Conservation (phyloP, 345 rosid species). For the Dipteronia sinensis region DNA sequence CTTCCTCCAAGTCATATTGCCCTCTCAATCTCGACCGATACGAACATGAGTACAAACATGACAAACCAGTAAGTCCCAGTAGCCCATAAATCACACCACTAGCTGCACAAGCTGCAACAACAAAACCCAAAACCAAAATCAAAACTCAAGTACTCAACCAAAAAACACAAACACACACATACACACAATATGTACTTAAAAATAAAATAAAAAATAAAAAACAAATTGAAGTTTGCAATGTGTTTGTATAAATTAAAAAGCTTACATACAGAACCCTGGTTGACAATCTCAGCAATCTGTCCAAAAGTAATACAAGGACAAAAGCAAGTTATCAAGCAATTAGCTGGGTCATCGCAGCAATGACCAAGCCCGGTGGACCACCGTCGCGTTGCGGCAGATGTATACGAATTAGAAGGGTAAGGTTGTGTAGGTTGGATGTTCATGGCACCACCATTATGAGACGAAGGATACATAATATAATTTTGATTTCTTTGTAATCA, state of each 20-base stretch:
- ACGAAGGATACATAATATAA: conserved; percentile 30
- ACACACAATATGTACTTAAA: background rate
- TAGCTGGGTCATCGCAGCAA: conserved; percentile 50
- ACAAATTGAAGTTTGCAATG: background rate
- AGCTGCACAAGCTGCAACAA: conserved; percentile 39
- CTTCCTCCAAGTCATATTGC: conserved; percentile 48
- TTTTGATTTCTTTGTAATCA: background rate
- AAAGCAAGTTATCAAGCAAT: conserved; percentile 40
- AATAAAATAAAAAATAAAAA: too few relatives aligned
- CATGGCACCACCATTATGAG: conserved; percentile 28
- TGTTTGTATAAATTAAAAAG: background rate
- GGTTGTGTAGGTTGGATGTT: conserved; percentile 27
- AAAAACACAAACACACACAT: background rate
- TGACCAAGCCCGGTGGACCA: conserved; percentile 61
- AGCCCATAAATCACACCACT: conserved; percentile 48
- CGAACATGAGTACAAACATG: conserved; percentile 47
- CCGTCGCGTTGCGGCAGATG: conserved; percentile 15
- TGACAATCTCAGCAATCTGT: conserved; percentile 48
- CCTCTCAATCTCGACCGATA: conserved; percentile 48
- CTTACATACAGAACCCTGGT: conserved; percentile 44
- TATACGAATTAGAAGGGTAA: conserved; percentile 16
- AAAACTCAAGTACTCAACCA: too few relatives aligned
- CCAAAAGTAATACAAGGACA: conserved; percentile 58
- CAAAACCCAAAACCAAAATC: background rate
- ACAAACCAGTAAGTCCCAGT: conserved; percentile 33